Evolutionary conservation across 1,284 basidiomycete genomes (phyloP).

Genomic region (Ganoderma meredithae): DNA sequence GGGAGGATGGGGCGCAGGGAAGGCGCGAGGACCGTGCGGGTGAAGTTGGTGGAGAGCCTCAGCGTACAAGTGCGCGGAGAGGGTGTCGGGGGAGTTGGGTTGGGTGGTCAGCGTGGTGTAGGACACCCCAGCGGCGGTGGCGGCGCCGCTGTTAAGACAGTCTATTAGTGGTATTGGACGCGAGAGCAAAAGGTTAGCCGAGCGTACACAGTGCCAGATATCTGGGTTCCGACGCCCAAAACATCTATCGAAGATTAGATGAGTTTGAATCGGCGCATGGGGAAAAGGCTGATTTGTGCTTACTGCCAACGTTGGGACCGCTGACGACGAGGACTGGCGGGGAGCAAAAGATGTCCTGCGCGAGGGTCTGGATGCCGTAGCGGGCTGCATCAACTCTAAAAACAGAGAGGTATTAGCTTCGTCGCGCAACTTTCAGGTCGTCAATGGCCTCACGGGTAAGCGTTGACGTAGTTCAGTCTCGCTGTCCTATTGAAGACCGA

Average conservation of each 20-base stretch:
- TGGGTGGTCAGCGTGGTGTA: constrained; percentile 52
- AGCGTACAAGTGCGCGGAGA: constrained; percentile 51
- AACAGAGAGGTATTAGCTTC: not conserved
- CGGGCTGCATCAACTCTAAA: constrained; percentile 50
- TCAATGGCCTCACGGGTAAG: constrained; percentile 37
- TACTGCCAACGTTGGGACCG: constrained; percentile 52
- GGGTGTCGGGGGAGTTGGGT: constrained; percentile 42
- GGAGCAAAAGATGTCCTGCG: constrained; percentile 50
- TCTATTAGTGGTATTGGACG: not conserved
- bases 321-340: constrained; percentile 58
- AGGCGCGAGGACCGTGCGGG: constrained; percentile 45
- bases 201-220: constrained; percentile 58
- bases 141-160: constrained; percentile 48
- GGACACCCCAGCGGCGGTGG: constrained; percentile 47
- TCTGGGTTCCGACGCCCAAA: constrained; percentile 43
- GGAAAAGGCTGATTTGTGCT: not conserved
- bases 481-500: constrained; percentile 25
- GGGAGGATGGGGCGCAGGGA: constrained; percentile 48
- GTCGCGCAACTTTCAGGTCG: not conserved
- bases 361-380: constrained; percentile 55
- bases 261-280: not conserved
- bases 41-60: constrained; percentile 49
- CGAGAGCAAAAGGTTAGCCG: not conserved
- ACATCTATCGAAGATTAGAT: constrained; percentile 45
- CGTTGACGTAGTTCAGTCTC: constrained; percentile 47